Evolutionary conservation across 1,139 yeast species (phyloP).

Genomic region (Trichomonascaceae sp.): DNA sequence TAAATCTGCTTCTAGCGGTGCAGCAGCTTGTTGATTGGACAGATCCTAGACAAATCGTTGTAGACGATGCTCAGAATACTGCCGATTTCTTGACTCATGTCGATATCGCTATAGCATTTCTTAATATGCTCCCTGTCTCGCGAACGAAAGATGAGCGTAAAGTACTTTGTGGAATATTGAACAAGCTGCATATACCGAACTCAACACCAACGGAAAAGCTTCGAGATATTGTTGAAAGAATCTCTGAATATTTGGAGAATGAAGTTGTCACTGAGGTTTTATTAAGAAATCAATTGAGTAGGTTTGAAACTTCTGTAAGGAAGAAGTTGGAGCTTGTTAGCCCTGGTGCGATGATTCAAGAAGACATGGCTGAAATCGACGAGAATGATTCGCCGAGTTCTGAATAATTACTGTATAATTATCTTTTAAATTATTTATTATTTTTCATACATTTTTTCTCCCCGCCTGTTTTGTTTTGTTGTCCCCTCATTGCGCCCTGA

Average conservation of each 20-base stretch:
- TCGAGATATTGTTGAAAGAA: constrained; percentile 14
- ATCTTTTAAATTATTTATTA: not conserved
- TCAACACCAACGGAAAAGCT: constrained; percentile 14
- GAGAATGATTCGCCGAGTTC: not conserved
- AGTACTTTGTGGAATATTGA: constrained; percentile 48
- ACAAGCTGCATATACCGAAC: constrained; percentile 42
- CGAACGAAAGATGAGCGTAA: constrained; percentile 48
- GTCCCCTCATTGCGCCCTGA: not conserved
- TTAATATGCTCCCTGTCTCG: constrained; percentile 37
- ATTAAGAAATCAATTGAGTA: constrained; percentile 24
- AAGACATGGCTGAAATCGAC: not conserved
- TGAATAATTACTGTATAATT: not conserved
- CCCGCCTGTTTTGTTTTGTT: not conserved
- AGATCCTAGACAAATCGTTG: constrained; percentile 65
- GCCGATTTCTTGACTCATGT: constrained; percentile 47
- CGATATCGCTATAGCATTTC: constrained; percentile 50
- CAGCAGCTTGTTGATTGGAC: constrained; percentile 84
- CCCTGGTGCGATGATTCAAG: not conserved
- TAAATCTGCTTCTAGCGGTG: constrained; percentile 54
- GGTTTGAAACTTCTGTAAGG: constrained; percentile 1
- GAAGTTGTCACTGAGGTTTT: constrained; percentile 34
- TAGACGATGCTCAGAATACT: constrained; percentile 38
- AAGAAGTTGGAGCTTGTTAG: not conserved
- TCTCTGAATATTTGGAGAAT: constrained; percentile 27
- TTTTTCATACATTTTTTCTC: not conserved